Base-by-base conservation (phyloP, 1,284 basidiomycete genomes). In the Melanopsichium pennsylvanicum region DNA sequence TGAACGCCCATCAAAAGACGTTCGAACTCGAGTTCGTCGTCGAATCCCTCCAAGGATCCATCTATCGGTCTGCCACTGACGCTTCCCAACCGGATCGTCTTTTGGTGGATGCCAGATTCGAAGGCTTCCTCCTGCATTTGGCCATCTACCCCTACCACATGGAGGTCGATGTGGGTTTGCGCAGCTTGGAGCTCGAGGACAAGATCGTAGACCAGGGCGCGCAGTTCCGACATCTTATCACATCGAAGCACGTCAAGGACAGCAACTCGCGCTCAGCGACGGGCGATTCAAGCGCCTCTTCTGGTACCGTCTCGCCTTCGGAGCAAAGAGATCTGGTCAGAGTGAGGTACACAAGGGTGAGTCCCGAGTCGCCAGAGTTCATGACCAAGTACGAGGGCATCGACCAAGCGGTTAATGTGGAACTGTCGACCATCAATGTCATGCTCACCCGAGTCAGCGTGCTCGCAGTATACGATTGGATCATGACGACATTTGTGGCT, bases 1-100 rank as follows among this genome's bases (percentile, higher is more conserved):
- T 72, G 52, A 55, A 75, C 32, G 81, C 90, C 33, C 88, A 87
- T 69, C 96, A 97, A 78, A 89, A 90, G 75, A 86, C 87, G 1
- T 92, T 98, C 71, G 91, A 97, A 82, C 85, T 98, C 66, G 85
- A 89, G 43, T 97, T 99, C 82, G 85, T 88, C 31, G 97, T 98
- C 32, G 92, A 93, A 54, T 87, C 87, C 48, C 84, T 99, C n/a
- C 86, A 90, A 48, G 92, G 90, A 0, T 88, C 89, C 4, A 84
- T 98, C 47, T 93, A 86, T 76, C 91, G 91, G 66, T 87, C 88
- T 3, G 83, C 83, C 19, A 50, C 74, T 34, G 80, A 83, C 29
- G 71, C 74, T 0, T 85, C 87, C 44, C 87, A 86, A 23, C 79
- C 83, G 2, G 93, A 96, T 67, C 87, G 85, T 55, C 84, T 85